Evolutionary conservation across 192 early-diverging fungal genomes (phyloP).

Genomic region (Rhizoclosmatium sp.): DNA sequence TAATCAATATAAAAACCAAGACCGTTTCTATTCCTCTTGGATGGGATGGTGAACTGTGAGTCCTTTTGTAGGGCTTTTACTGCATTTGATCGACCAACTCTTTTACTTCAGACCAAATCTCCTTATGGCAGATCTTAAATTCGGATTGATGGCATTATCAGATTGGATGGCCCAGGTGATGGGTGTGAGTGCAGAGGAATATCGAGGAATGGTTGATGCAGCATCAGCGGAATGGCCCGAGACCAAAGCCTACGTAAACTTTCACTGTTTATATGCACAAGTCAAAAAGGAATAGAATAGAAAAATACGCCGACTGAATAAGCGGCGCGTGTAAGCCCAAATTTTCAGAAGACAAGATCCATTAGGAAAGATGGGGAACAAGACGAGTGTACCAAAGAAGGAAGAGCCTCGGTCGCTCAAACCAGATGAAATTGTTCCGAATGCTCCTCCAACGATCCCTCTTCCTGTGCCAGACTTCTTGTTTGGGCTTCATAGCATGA

Average conservation of each 20-base stretch:
- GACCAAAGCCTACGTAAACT: neutral
- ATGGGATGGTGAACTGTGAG: neutral
- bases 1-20: neutral
- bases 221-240: neutral
- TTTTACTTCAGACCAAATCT: neutral
- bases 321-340: too few species aligned
- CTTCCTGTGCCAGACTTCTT: too few species aligned
- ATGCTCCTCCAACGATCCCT: too few species aligned
- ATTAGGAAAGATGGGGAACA: too few species aligned
- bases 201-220: neutral
- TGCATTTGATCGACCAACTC: neutral
- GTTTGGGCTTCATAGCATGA: too few species aligned
- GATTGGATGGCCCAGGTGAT: neutral
- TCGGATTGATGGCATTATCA: neutral
- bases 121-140: neutral
- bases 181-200: neutral
- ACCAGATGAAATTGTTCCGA: too few species aligned
- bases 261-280: neutral
- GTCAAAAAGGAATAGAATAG: neutral
- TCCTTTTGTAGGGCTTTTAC: neutral
- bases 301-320: neutral
- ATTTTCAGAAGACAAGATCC: too few species aligned
- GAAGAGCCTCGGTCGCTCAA: too few species aligned
- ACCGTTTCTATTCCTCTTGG: neutral
- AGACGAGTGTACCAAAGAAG: too few species aligned